Percentiles rank a stretch among this genome's conserved stretches.
phyloP scores from a whole-genome alignment of 805 yeast species.

The Maudiozyma pseudohumilis region DNA sequence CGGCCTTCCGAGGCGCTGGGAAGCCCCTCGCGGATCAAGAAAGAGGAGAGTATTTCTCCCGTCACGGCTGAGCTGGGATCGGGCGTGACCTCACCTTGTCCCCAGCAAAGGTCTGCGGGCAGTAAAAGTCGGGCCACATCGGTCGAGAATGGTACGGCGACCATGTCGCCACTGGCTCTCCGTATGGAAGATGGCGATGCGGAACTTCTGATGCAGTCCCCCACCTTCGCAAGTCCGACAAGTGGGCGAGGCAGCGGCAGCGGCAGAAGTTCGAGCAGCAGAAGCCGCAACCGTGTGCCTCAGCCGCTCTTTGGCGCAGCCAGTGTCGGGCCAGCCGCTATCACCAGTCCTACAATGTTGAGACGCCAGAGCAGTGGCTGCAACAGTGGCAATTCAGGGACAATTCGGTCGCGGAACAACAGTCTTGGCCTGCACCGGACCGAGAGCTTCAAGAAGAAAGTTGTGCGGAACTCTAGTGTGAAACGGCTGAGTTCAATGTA shows the following conservation, averaged over 20 bases:
- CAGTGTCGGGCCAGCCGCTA: no score
- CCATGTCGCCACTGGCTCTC: not conserved
- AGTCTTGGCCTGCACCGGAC: conserved; percentile 1
- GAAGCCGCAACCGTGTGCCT: no score
- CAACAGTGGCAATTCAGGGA: no score
- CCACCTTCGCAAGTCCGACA: conserved; percentile 5
- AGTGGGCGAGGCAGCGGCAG: not conserved
- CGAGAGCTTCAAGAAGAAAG: conserved; percentile 2
- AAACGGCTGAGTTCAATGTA: conserved; percentile 3
- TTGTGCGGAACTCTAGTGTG: not conserved
- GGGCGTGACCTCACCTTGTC: no score
- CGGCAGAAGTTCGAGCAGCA: not conserved
- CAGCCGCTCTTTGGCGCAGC: no score
- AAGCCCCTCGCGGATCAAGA: not conserved
- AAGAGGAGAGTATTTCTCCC: not conserved
- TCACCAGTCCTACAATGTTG: not conserved
- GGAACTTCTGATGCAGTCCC: conserved; percentile 9
- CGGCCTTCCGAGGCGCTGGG: conserved; percentile 8
- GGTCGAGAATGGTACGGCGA: not conserved
- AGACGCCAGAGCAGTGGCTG: not conserved
- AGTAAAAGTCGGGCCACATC: not conserved
- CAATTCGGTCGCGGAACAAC: not conserved
- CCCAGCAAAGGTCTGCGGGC: not conserved
- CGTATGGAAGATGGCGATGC: no score
- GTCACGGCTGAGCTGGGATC: no score